Percentiles rank a stretch among this genome's conserved stretches.
phyloP scores from a whole-genome alignment of 345 rosid genomes.

The Euphorbia tirucalli region DNA sequence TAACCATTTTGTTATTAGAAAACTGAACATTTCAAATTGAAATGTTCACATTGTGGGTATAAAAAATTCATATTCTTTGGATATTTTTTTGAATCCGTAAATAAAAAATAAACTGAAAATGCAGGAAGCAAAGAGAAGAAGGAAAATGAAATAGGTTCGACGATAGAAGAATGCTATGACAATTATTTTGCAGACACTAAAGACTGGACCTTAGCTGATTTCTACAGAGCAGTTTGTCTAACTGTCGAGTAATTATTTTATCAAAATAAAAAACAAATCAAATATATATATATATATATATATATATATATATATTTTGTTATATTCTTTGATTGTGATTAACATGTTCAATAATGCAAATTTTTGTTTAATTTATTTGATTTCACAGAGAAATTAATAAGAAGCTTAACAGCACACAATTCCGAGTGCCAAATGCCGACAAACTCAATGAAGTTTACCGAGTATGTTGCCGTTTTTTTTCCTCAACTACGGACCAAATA shows the following conservation, averaged over 20 bases:
- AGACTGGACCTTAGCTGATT: slow-evolving; percentile 31
- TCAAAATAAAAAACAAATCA: not conserved
- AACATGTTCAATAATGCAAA: not conserved
- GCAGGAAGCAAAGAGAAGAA: slow-evolving; percentile 44
- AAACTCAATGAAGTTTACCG: slow-evolving; percentile 36
- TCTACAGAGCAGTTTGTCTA: slow-evolving; percentile 49
- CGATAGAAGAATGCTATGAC: slow-evolving; percentile 39
- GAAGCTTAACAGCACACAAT: slow-evolving; percentile 61
- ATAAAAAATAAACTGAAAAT: not conserved
- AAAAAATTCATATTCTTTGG: not conserved
- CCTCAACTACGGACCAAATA: too few species aligned
- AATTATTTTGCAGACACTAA: slow-evolving; percentile 24
- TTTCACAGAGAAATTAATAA: slow-evolving; percentile 53
- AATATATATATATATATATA: not conserved
- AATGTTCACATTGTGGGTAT: not conserved
- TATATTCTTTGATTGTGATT: not conserved
- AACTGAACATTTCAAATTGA: too few species aligned
- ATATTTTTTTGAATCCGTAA: not conserved
- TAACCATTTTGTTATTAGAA: not conserved
- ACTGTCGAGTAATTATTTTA: slow-evolving; percentile 50
- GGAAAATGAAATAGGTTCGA: slow-evolving; percentile 38
- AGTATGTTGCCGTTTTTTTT: slow-evolving; percentile 27
- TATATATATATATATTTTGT: not conserved
- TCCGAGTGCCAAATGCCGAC: slow-evolving; percentile 48
- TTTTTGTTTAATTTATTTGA: not conserved